Percentiles rank a stretch among this genome's conserved stretches.
Evolutionary conservation across 768 basidiomycete species (phyloP).

Genomic region (Cystofilobasidium bisporidii): DNA sequence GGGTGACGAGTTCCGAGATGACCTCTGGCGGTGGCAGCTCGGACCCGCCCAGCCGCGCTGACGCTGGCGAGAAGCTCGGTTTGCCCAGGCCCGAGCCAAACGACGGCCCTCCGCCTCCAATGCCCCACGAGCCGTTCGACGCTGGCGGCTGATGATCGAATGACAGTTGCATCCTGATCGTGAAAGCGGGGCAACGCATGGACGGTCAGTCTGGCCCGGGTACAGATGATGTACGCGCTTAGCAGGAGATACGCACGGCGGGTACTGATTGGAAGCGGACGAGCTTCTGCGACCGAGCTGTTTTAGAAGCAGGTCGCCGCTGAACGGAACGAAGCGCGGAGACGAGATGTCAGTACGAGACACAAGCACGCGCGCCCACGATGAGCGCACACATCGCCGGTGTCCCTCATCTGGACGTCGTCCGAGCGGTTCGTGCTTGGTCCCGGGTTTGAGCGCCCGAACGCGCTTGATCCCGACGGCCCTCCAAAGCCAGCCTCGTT

Average conservation of each 20-base stretch:
- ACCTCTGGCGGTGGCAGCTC: slow-evolving; percentile 19
- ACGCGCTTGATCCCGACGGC: no score
- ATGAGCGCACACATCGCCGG: neutral
- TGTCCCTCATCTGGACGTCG: neutral
- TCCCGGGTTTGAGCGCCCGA: neutral
- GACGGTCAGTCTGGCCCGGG: no score
- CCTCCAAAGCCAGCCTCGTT: neutral
- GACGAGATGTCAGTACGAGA: neutral
- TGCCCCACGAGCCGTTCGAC: no score
- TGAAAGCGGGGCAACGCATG: no score
- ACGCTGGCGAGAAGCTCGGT: neutral
- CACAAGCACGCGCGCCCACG: neutral
- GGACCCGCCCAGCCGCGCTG: neutral
- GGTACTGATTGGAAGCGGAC: neutral
- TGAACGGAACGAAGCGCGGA: neutral
- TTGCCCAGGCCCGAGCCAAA: neutral
- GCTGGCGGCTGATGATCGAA: neutral
- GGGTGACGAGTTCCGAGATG: slow-evolving; percentile 16
- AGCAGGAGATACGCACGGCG: no score
- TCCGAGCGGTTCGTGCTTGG: neutral
- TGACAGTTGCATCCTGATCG: neutral
- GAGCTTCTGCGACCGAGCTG: slow-evolving; percentile 5
- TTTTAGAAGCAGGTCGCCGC: neutral
- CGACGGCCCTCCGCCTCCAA: neutral
- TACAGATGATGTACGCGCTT: no score